These are phyloP conservation scores for Nakazawaea laoshanensis DNA, from an alignment of 805 yeast genomes.

Conservation along the genomic window DNA sequence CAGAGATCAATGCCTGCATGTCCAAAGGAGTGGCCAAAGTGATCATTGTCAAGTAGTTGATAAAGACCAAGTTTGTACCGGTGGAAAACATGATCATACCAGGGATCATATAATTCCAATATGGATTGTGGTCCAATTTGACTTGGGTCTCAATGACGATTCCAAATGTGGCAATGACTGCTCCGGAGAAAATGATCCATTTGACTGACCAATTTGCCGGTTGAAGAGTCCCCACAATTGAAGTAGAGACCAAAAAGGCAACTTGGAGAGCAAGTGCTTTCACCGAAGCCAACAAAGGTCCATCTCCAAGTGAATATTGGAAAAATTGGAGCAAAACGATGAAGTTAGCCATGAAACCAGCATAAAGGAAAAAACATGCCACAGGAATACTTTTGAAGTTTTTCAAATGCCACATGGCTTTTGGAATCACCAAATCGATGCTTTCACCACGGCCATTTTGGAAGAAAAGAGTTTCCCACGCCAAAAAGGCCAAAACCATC, in stretches of 20 bases:
- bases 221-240: background rate
- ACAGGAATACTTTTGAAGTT: constrained; percentile 17
- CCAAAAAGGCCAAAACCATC: constrained; percentile 17
- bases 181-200: constrained; percentile 16
- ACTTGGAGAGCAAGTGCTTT: constrained; percentile 1
- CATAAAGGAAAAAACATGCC: constrained; percentile 4
- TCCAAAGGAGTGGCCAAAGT: constrained; percentile 25
- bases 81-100: background rate
- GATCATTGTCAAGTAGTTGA: constrained; percentile 23
- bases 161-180: background rate
- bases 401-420: constrained; percentile 16
- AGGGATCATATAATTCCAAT: background rate
- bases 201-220: too few relatives aligned
- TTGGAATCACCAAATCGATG: constrained; percentile 20
- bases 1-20: constrained; percentile 30
- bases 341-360: background rate
- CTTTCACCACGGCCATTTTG: constrained; percentile 5
- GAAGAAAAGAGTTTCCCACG: constrained; percentile 20
- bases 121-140: background rate
- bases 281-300: constrained; percentile 8
- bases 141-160: background rate
- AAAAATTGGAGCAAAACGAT: background rate
- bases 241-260: background rate
- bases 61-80: constrained; percentile 23
- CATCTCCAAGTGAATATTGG: background rate